These are phyloP conservation scores for Carex kokanica DNA, from an alignment of 176 grass and related monocot genomes.

Conservation along the genomic window DNA sequence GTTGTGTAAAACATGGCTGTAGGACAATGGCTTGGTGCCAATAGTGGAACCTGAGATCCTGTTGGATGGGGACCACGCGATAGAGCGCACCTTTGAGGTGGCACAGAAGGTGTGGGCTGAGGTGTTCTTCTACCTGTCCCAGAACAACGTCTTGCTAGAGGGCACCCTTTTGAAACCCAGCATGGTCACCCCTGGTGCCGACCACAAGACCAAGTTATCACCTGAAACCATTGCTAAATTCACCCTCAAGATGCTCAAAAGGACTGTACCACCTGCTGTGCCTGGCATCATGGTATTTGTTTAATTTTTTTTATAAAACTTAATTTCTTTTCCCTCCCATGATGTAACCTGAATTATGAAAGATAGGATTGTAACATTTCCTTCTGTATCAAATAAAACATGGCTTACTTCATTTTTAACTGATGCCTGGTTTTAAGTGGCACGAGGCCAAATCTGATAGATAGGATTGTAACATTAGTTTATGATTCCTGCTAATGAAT, in stretches of 20 bases:
- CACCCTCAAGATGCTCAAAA: constrained; percentile 76
- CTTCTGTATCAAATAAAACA: neutral
- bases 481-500: neutral
- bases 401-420: neutral
- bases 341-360: neutral
- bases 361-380: neutral
- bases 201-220: constrained; percentile 83
- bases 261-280: constrained; percentile 85
- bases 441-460: neutral
- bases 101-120: constrained; percentile 97
- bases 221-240: constrained; percentile 75
- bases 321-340: neutral
- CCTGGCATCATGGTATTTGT: constrained; percentile 91
- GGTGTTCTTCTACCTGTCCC: constrained; percentile 87
- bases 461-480: neutral
- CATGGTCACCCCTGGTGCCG: constrained; percentile 97
- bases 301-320: neutral
- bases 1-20: neutral
- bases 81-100: constrained; percentile 85
- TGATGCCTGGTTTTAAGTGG: neutral
- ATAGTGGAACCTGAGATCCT: constrained; percentile 99
- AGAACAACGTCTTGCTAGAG: constrained; percentile 91
- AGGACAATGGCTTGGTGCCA: constrained; percentile 93
- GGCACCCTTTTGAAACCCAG: constrained; percentile 95
- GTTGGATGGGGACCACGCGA: constrained; percentile 78